Evolutionary conservation across 2,329 filamentous ascomycete species (phyloP), one percentile per base, ranked within the genome.

Genomic region (Beauveria varroae): DNA sequence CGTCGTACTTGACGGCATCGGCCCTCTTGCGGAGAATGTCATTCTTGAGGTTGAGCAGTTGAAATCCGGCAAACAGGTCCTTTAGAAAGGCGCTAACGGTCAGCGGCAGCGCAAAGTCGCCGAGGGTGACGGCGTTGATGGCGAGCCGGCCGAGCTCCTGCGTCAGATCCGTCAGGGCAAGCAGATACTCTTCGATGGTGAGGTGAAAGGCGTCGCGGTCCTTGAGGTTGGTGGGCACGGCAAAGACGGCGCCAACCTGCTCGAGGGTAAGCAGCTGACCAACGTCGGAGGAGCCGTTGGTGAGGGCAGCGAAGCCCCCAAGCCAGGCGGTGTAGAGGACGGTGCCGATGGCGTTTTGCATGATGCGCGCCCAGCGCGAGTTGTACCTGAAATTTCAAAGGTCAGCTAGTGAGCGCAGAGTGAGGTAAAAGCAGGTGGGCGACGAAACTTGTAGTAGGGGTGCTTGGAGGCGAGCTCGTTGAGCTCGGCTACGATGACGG

Each of bases 11-110:
- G 75, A 99, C 89, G 5, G 88, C 89, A 76, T 99, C 95, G 61
- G 91, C 91, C 64, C 91, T 84, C 77, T 92, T 91, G 63, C 95
- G 84, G 70, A 99, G 76, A 24, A 87, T 86, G 73, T 99, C 95
- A 70, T 99, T 99, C 82, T 98, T 98, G 67, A 99, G 81, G 73
- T 99, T 99, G 67, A 99, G 84, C 67, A 98, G 85, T 81, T 98
- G 95, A 77, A 99, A 99, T 18, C 93, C 95, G 3, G 93, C 91
- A 69, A 96, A 93, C 43, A 99, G 77, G 71, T 98, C 93, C 78
- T 97, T 97, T 78, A 97, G 87, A 73, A 98, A 98, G 65, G 86
- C 84, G 73, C 89, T 91, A 74, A 98, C 97, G 72, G 90, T 86
- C 60, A 96, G 81, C 20, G 95, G 95, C 63, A 95, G 84, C 62